A percentile compares a stretch with the other conserved stretches of the same genome.
phyloP scores from a whole-genome alignment of 257 asterid species.

The Solanum pinnatisectum region DNA sequence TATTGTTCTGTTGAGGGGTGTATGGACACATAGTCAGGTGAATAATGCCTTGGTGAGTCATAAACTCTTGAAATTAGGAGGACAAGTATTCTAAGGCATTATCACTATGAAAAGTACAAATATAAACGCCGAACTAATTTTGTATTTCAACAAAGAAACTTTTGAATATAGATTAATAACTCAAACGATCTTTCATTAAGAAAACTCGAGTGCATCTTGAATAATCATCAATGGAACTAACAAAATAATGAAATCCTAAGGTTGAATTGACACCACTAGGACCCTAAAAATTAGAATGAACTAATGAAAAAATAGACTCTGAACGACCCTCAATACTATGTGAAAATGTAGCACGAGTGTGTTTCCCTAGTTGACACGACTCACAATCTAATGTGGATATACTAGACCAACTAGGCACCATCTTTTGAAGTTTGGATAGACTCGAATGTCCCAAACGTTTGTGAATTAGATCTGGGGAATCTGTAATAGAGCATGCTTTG shows the following conservation, averaged over 20 bases:
- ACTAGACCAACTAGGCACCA: background rate
- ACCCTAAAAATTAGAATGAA: background rate
- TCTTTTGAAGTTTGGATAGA: background rate
- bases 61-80: background rate
- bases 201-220: background rate
- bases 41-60: background rate
- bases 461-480: background rate
- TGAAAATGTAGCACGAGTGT: background rate
- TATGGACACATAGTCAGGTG: background rate
- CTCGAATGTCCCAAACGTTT: background rate
- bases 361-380: background rate
- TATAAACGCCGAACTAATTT: background rate
- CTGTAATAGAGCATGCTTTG: background rate
- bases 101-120: background rate
- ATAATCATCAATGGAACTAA: background rate
- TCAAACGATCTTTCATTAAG: background rate
- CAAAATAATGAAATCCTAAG: background rate
- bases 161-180: background rate
- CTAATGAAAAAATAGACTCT: background rate
- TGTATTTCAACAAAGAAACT: background rate
- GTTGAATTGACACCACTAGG: background rate
- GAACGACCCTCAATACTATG: background rate
- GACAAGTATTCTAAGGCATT: background rate
- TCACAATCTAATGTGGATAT: background rate
- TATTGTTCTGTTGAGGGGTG: background rate